Percentiles rank a stretch among this genome's conserved stretches.
These are phyloP conservation scores for Alternaria gansuensis DNA, from an alignment of 2,329 filamentous ascomycete genomes.

Conservation along the genomic window DNA sequence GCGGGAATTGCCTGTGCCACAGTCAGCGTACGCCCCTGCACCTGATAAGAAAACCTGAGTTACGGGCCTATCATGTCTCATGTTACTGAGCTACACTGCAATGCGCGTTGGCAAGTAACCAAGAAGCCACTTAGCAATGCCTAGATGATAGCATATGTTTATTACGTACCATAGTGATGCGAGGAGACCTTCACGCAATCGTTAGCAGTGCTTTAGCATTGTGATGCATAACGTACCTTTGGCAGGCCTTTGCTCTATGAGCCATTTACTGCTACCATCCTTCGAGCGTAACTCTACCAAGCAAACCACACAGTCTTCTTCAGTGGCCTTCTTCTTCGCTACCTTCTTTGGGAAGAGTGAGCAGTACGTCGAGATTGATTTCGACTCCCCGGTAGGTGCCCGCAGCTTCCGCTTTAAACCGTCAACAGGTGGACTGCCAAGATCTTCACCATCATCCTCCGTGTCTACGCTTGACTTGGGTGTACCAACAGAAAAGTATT, in stretches of 20 bases:
- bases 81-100: slow-evolving; percentile 3
- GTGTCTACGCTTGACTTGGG: slow-evolving; percentile 25
- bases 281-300: slow-evolving; percentile 34
- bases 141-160: not conserved
- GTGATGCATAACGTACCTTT: slow-evolving; percentile 38
- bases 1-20: slow-evolving; percentile 46
- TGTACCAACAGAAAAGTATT: slow-evolving; percentile 41
- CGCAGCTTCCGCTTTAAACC: slow-evolving; percentile 37
- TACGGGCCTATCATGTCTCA: slow-evolving; percentile 12
- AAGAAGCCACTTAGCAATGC: slow-evolving; percentile 6
- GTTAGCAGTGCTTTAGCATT: slow-evolving; percentile 12
- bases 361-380: slow-evolving; percentile 39
- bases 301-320: slow-evolving; percentile 48
- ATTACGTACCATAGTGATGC: slow-evolving; percentile 41
- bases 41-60: slow-evolving; percentile 7
- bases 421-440: slow-evolving; percentile 4
- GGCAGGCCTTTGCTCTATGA: slow-evolving; percentile 50
- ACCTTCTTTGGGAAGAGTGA: slow-evolving; percentile 50
- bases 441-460: slow-evolving; percentile 16
- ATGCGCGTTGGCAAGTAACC: slow-evolving; percentile 3
- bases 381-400: slow-evolving; percentile 16
- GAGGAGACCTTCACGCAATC: slow-evolving; percentile 28
- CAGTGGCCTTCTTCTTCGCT: slow-evolving; percentile 47
- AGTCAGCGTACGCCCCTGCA: slow-evolving; percentile 19
- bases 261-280: slow-evolving; percentile 37